These are phyloP conservation scores for Pelargonium nanum DNA, from an alignment of 345 rosid species.

Conservation along the genomic window DNA sequence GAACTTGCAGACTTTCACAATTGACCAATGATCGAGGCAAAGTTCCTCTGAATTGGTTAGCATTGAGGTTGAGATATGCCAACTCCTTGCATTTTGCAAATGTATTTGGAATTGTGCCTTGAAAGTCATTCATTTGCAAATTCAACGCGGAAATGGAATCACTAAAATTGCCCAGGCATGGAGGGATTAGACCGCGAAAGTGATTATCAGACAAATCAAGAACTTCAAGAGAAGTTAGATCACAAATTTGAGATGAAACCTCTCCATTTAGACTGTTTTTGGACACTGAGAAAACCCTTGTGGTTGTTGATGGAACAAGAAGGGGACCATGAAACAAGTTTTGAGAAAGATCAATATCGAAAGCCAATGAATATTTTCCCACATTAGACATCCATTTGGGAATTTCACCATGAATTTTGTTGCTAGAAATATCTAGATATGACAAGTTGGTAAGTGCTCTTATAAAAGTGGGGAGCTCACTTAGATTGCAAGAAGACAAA, in stretches of 20 bases:
- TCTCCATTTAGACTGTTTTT: slow-evolving; percentile 13
- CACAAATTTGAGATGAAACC: slow-evolving; percentile 15
- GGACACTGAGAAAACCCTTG: neutral
- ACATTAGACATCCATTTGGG: slow-evolving; percentile 3
- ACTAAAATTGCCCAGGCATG: slow-evolving; percentile 10
- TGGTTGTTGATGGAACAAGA: slow-evolving; percentile 6
- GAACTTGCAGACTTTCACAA: slow-evolving; percentile 14
- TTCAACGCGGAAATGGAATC: slow-evolving; percentile 6
- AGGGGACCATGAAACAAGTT: slow-evolving; percentile 12
- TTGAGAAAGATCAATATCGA: neutral
- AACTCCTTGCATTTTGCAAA: neutral
- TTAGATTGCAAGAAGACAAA: slow-evolving; percentile 4
- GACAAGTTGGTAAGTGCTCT: neutral
- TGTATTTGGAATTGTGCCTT: slow-evolving; percentile 6
- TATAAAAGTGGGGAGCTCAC: slow-evolving; percentile 8
- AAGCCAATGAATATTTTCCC: neutral
- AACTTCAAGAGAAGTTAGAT: neutral
- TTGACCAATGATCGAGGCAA: slow-evolving; percentile 13
- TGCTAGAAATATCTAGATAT: slow-evolving; percentile 6
- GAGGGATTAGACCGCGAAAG: slow-evolving; percentile 17
- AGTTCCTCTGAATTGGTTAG: slow-evolving; percentile 15
- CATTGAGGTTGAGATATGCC: slow-evolving; percentile 11
- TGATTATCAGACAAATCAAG: slow-evolving; percentile 18
- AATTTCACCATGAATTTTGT: slow-evolving; percentile 15
- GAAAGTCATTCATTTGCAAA: slow-evolving; percentile 10